A percentile compares a stretch with the other conserved stretches of the same genome.
These are phyloP conservation scores for Cyberlindnera maclurae DNA, from an alignment of 805 yeast genomes.

Conservation along the genomic window DNA sequence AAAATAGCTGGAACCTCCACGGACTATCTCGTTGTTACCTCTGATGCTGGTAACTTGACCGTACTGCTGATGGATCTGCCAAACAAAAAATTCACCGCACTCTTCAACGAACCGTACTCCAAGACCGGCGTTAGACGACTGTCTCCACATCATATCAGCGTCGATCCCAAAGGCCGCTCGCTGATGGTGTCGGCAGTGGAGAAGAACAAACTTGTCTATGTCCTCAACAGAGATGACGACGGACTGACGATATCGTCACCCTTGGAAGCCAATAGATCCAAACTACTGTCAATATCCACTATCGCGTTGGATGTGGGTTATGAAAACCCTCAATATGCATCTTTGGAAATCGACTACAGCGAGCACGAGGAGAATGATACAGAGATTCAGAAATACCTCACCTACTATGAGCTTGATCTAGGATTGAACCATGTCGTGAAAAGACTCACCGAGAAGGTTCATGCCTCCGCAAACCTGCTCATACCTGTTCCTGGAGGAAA, in stretches of 20 bases:
- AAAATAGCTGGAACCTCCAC: constrained; percentile 44
- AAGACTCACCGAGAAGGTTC: constrained; percentile 35
- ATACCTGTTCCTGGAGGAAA: constrained; percentile 65
- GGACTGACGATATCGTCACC: constrained; percentile 62
- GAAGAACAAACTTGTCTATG: constrained; percentile 63
- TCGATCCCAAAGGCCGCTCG: constrained; percentile 70
- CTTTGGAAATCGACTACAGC: constrained; percentile 58
- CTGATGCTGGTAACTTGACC: constrained; percentile 73
- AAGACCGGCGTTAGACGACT: constrained; percentile 71
- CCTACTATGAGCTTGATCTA: constrained; percentile 75
- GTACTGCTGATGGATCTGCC: constrained; percentile 39
- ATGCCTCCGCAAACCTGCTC: constrained; percentile 40
- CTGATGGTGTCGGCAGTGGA: constrained; percentile 67
- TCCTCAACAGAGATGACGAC: constrained; percentile 43
- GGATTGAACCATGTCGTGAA: constrained; percentile 74
- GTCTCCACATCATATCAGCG: constrained; percentile 67
- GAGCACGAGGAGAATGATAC: constrained; percentile 22
- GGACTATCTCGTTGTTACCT: constrained; percentile 59
- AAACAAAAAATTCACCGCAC: constrained; percentile 35
- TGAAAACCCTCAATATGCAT: constrained; percentile 81
- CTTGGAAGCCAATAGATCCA: constrained; percentile 52
- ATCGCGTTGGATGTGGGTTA: constrained; percentile 66
- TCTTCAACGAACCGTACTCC: constrained; percentile 57
- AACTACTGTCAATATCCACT: constrained; percentile 43
- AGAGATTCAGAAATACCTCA: constrained; percentile 32